These are phyloP conservation scores for Darksidea phi DNA, from an alignment of 495 filamentous ascomycete species.

Conservation along the genomic window DNA sequence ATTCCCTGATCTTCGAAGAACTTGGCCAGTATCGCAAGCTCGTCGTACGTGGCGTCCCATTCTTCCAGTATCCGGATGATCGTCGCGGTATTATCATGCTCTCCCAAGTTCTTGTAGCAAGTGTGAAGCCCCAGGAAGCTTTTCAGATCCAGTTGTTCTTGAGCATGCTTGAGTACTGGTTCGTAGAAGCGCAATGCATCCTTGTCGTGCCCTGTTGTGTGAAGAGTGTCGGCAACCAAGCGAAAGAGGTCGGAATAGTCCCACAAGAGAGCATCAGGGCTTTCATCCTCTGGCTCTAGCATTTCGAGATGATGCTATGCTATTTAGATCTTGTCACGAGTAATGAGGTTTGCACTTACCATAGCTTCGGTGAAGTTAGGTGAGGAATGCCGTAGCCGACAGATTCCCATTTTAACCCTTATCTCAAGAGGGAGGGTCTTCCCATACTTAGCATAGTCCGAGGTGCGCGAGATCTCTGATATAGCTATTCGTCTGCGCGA, in stretches of 20 bases:
- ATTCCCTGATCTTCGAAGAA: conserved; percentile 72
- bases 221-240: conserved; percentile 67
- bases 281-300: conserved; percentile 58
- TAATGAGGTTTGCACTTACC: conserved; percentile 50
- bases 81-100: conserved; percentile 64
- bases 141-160: conserved; percentile 57
- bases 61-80: conserved; percentile 59
- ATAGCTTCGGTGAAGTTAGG: conserved; percentile 69
- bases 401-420: conserved; percentile 81
- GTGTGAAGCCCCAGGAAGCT: conserved; percentile 69
- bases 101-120: conserved; percentile 65
- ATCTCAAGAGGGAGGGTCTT: conserved; percentile 74
- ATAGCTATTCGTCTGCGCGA: conserved; percentile 55
- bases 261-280: conserved; percentile 52
- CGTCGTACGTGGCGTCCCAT: conserved; percentile 54
- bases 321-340: conserved; percentile 6
- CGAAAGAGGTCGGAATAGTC: conserved; percentile 75
- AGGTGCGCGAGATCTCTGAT: conserved; percentile 51
- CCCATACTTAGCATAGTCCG: conserved; percentile 54
- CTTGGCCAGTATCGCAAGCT: conserved; percentile 71
- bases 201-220: conserved; percentile 53
- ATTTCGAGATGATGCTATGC: conserved; percentile 60
- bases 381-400: conserved; percentile 64
- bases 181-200: conserved; percentile 75
- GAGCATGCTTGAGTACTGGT: conserved; percentile 55